phyloP scores from a whole-genome alignment of 2,329 filamentous ascomycete genomes.

The Cytospora chrysosperma region DNA sequence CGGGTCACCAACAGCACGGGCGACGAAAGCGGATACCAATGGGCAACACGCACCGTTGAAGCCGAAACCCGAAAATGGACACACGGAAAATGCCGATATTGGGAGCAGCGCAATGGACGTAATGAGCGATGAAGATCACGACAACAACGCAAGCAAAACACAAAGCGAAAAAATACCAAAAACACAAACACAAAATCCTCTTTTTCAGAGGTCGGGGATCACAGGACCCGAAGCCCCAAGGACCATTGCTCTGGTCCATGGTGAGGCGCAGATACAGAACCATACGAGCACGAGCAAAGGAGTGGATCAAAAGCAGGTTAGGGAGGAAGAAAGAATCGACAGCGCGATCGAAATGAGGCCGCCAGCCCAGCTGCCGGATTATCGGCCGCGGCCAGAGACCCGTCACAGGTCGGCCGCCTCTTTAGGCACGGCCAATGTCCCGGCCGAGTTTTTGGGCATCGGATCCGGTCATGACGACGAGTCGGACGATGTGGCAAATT shows the following conservation, averaged over 20 bases:
- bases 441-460: conserved; percentile 18
- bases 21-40: background rate
- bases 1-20: background rate
- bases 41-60: background rate
- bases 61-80: background rate
- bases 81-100: background rate
- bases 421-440: background rate
- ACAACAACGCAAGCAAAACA: conserved; percentile 1
- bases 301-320: conserved; percentile 17
- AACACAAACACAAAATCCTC: conserved; percentile 19
- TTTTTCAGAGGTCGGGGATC: conserved; percentile 25
- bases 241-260: conserved; percentile 23
- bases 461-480: conserved; percentile 18
- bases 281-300: conserved; percentile 23
- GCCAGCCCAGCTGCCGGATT: conserved; percentile 8
- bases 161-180: background rate
- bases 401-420: conserved; percentile 4
- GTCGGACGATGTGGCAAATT: background rate
- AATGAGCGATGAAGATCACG: conserved; percentile 6
- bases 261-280: conserved; percentile 24
- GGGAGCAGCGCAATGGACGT: conserved; percentile 3
- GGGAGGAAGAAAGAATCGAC: conserved; percentile 18
- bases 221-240: conserved; percentile 26
- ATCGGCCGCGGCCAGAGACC: background rate
- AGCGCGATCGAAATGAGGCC: conserved; percentile 22